Evolutionary conservation across 176 grass and related monocot genomes (phyloP).

Genomic region (Microstegium vimineum): DNA sequence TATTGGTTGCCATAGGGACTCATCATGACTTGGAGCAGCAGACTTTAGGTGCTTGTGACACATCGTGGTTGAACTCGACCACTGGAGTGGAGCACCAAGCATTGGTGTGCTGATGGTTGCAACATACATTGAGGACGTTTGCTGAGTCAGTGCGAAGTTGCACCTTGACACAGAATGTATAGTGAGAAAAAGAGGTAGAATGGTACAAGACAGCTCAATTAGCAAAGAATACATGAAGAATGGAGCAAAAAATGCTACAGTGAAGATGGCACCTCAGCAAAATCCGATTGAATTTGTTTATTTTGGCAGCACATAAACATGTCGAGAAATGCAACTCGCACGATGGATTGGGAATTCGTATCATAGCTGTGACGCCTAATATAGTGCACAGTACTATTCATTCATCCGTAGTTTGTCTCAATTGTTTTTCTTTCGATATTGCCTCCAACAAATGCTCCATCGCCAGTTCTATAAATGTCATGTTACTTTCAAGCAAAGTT

Average conservation of each 20-base stretch:
- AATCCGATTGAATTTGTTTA: not conserved
- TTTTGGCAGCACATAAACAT: not conserved
- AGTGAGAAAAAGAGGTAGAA: conserved; percentile 8
- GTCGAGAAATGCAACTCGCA: not conserved
- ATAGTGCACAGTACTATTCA: not conserved
- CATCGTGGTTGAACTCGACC: conserved; percentile 63
- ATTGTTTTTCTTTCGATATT: not conserved
- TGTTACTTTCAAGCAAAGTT: not conserved
- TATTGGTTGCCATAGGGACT: no score
- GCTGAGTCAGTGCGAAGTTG: conserved; percentile 41
- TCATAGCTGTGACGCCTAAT: not conserved
- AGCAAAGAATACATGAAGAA: conserved; percentile 29
- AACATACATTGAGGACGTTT: conserved; percentile 53
- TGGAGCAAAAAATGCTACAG: conserved; percentile 33
- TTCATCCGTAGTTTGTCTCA: not conserved
- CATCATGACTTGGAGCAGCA: no score
- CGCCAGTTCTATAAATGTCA: not conserved
- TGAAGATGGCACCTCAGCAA: conserved; percentile 33
- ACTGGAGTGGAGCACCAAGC: not conserved
- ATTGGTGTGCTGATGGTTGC: conserved; percentile 32
- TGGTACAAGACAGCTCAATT: conserved; percentile 3
- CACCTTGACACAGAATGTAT: not conserved
- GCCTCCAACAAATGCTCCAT: not conserved
- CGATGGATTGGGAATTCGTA: not conserved
- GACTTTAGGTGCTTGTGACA: conserved; percentile 15